Conservation (phyloP, 495 filamentous ascomycete species). For the Zalerion maritima region DNA sequence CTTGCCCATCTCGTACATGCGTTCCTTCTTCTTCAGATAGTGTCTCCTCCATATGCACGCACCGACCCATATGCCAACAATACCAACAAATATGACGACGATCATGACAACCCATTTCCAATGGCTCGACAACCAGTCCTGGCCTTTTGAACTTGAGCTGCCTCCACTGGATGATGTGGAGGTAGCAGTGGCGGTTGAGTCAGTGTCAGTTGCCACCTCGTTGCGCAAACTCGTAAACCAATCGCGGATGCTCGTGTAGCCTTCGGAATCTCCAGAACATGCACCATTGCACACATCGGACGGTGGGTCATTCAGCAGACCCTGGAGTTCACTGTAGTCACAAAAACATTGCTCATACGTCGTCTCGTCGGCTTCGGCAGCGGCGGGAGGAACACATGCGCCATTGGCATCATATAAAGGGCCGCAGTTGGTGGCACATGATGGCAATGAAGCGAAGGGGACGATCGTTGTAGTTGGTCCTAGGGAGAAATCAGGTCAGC, state of each 20-base stretch:
- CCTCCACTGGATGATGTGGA: slow-evolving; percentile 10
- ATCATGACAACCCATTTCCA: slow-evolving; percentile 44
- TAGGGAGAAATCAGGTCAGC: too few relatives aligned
- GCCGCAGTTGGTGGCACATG: slow-evolving; percentile 32
- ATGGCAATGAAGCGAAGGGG: slow-evolving; percentile 28
- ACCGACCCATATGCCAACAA: slow-evolving; percentile 36
- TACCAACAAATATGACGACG: slow-evolving; percentile 34
- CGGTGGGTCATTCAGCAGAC: too few relatives aligned
- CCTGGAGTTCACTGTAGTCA: slow-evolving; percentile 20
- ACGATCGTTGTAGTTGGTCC: slow-evolving; percentile 28
- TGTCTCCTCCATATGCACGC: slow-evolving; percentile 37
- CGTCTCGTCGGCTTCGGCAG: slow-evolving; percentile 10
- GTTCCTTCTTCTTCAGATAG: slow-evolving; percentile 37
- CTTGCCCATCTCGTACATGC: slow-evolving; percentile 31
- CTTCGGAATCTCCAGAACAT: slow-evolving; percentile 18
- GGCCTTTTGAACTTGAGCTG: slow-evolving; percentile 7
- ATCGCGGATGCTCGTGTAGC: slow-evolving; percentile 25
- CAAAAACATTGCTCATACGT: slow-evolving; percentile 34
- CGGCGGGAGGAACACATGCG: slow-evolving; percentile 31
- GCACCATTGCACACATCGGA: slow-evolving; percentile 24
- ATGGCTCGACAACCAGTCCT: slow-evolving; percentile 28
- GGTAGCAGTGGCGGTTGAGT: slow-evolving; percentile 10
- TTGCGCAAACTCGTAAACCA: slow-evolving; percentile 36
- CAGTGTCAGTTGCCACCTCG: slow-evolving; percentile 6
- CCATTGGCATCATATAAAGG: slow-evolving; percentile 40